Evolutionary conservation across 306 rosid genomes (phyloP).

Genomic region (Luffa acutangula): DNA sequence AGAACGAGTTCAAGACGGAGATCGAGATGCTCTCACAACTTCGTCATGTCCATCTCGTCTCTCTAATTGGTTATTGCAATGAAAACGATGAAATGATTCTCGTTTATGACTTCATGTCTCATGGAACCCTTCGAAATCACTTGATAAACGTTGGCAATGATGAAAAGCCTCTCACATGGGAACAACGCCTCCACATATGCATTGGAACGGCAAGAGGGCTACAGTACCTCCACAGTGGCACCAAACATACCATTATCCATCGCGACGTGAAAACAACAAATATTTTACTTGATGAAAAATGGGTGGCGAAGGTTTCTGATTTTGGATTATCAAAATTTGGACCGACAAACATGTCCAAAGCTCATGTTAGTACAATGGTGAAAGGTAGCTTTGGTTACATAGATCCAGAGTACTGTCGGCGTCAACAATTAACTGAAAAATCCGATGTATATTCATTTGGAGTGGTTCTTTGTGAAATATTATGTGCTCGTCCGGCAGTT

Average conservation of each 20-base stretch:
- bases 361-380: constrained; percentile 17
- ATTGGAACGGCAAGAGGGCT: constrained; percentile 15
- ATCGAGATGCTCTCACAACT: too few relatives aligned
- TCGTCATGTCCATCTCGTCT: too few relatives aligned
- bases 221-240: constrained; percentile 24
- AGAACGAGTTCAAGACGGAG: constrained; percentile 22
- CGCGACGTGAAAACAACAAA: constrained; percentile 33
- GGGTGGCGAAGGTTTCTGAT: constrained; percentile 32
- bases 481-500: constrained; percentile 28
- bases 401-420: constrained; percentile 15
- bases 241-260: constrained; percentile 21
- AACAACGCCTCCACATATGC: too few relatives aligned
- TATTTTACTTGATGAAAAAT: constrained; percentile 26
- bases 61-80: too few relatives aligned
- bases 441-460: constrained; percentile 53
- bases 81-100: constrained; percentile 19
- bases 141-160: constrained; percentile 1
- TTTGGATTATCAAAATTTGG: constrained; percentile 28
- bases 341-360: constrained; percentile 1
- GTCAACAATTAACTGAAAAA: constrained; percentile 23
- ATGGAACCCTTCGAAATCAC: constrained; percentile 1
- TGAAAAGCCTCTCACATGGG: not conserved
- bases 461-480: constrained; percentile 32
- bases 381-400: constrained; percentile 14
- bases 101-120: not conserved